Conservation (phyloP, 306 rosid genomes). For the Cicer arietinum region DNA sequence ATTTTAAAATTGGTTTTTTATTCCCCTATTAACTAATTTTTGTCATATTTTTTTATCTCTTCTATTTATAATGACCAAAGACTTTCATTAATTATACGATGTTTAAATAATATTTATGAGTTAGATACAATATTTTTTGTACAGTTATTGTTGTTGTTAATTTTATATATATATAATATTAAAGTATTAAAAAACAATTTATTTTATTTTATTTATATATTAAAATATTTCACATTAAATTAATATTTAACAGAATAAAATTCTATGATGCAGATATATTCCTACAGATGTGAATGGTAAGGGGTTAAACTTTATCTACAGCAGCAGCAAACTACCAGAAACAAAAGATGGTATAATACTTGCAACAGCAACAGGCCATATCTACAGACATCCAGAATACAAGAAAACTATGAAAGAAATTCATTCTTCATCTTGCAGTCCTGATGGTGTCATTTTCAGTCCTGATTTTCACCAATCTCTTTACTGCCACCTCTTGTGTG, state of each 20-base stretch:
- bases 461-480: constrained; percentile 84
- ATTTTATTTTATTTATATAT: too few relatives aligned
- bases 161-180: too few relatives aligned
- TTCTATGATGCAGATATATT: constrained; percentile 60
- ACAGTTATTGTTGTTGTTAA: too few relatives aligned
- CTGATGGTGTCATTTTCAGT: constrained; percentile 84
- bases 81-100: too few relatives aligned
- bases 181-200: too few relatives aligned
- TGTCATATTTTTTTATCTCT: too few relatives aligned
- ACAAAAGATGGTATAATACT: constrained; percentile 77
- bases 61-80: too few relatives aligned
- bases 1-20: too few relatives aligned
- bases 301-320: constrained; percentile 76
- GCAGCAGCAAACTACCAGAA: constrained; percentile 79
- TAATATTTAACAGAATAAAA: not conserved
- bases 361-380: constrained; percentile 88
- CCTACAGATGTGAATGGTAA: constrained; percentile 71
- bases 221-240: too few relatives aligned
- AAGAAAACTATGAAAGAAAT: constrained; percentile 57
- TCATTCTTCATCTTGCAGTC: constrained; percentile 72
- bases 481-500: constrained; percentile 93
- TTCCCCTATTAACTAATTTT: too few relatives aligned
- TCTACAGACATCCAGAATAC: constrained; percentile 56
- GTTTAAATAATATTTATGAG: too few relatives aligned
- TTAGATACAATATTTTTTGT: too few relatives aligned